Base-by-base conservation (phyloP, 768 basidiomycete species). In the Lactarius quietus region DNA sequence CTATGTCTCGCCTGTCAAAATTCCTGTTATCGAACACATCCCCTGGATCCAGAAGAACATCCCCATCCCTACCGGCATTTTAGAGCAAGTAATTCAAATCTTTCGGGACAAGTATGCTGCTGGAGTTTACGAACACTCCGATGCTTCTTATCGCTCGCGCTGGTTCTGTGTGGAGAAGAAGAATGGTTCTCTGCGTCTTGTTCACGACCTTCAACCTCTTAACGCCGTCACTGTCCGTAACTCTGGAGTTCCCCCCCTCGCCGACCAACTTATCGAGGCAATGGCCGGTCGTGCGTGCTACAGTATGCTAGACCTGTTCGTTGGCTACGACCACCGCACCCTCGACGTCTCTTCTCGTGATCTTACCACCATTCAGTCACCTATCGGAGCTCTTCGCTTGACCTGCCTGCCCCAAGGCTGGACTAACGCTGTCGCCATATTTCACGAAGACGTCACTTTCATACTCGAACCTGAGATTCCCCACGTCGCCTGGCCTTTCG, bases 41-140 rank as follows among this genome's bases (percentile, higher is more conserved):
- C 39, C 39, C 12, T 39, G 39, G 39, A 17, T 39, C 2, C 39
- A 39, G 18, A 39, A 39, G 17, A 39, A 39, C 17, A 39, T 39
- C 12, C 39, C 39, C 18, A 39, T 39, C 6, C 39, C 39, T 17
- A 39, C 39, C 18, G 17, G 39, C 5, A 39, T 39, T 6, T 17
- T 39, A 15, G 39, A 39, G 17, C 39, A 39, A 39, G 39, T 39
- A 0, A 39, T 39, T 18, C 39, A 39, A 17, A 39, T 39, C 17
- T 39, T 39, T 18, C 39, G 39, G 17, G 39, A 39, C 17, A 63
- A 0, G 68, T 39, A 6, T 17, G 39, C 39, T 75, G 29, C 43
- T 0, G 78, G 80, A 0, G 74, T 80, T 0, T 73, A 73, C 53
- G 72, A 75, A 41, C 71, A 69, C 1, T 60, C 45, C 1, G 45